These are phyloP conservation scores for Dothideomycetes sp. DNA, from an alignment of 2,329 filamentous ascomycete genomes.

Conservation along the genomic window DNA sequence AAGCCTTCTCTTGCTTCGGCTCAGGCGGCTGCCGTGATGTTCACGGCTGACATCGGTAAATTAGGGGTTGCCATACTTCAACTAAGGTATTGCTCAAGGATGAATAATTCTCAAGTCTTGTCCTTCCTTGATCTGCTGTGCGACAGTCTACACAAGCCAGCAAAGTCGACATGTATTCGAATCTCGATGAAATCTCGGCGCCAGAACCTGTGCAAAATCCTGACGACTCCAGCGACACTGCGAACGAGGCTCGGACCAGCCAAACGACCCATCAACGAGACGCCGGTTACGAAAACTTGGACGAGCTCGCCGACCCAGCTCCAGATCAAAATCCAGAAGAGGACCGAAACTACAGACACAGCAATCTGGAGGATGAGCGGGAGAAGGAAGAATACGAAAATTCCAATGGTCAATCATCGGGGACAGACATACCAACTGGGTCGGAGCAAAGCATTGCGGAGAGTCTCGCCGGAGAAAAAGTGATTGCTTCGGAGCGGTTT, in stretches of 20 bases:
- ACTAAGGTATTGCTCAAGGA: too few species aligned
- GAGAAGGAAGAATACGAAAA: conserved; percentile 9
- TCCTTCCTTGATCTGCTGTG: background rate
- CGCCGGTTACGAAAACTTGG: conserved; percentile 5
- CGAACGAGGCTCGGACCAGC: background rate
- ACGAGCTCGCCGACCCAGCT: conserved; percentile 12
- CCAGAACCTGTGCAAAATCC: conserved; percentile 1
- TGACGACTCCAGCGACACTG: background rate
- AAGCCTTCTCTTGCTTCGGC: too few species aligned
- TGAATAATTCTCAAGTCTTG: background rate
- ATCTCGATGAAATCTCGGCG: conserved; percentile 1
- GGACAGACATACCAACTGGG: background rate
- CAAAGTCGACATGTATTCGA: conserved; percentile 1
- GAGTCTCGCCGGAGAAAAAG: background rate
- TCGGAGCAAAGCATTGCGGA: too few species aligned
- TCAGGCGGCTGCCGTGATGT: too few species aligned
- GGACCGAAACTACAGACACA: conserved; percentile 5
- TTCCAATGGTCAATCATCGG: background rate
- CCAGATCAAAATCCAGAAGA: conserved; percentile 12
- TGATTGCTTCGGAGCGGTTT: background rate
- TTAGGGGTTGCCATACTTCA: too few species aligned
- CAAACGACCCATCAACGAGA: background rate
- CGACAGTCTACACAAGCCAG: background rate
- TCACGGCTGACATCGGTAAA: too few species aligned
- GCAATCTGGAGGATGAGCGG: conserved; percentile 8